Evolutionary conservation across 345 rosid genomes (phyloP).

Genomic region (Moricandia arvensis): DNA sequence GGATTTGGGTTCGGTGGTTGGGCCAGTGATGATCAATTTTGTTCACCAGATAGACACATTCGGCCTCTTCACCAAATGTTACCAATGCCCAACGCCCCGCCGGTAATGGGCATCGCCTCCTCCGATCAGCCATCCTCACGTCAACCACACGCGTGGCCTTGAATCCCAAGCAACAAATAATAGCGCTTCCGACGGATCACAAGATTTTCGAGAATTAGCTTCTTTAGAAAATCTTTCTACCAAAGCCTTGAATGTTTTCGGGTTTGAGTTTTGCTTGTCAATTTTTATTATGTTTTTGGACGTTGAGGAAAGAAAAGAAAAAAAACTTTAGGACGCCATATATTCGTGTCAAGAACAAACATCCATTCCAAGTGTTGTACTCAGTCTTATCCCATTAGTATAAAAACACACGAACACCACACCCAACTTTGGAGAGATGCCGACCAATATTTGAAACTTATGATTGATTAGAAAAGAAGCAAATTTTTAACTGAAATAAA

Average conservation of each 20-base stretch:
- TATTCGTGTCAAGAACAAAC: not conserved
- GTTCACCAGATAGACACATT: conserved; percentile 93
- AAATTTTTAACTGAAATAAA: not conserved
- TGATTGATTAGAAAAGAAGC: not conserved
- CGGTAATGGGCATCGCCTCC: conserved; percentile 26
- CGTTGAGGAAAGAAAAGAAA: not conserved
- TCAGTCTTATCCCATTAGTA: not conserved
- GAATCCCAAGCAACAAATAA: not conserved
- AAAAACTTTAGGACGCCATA: not conserved
- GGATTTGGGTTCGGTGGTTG: conserved; percentile 99
- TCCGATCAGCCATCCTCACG: conserved; percentile 35
- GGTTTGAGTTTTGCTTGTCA: not conserved
- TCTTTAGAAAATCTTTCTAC: not conserved
- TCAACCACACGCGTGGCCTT: conserved; percentile 50
- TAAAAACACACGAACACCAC: not conserved
- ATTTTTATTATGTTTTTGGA: not conserved
- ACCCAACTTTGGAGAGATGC: not conserved
- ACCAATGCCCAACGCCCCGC: conserved; percentile 72
- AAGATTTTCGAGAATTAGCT: not conserved
- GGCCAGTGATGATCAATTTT: conserved; percentile 87
- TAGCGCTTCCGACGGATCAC: not conserved
- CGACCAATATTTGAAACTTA: not conserved
- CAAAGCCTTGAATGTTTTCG: not conserved
- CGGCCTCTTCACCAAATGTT: conserved; percentile 91
- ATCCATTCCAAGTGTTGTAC: not conserved